Percentiles rank a stretch among this genome's conserved stretches.
Evolutionary conservation across 1,139 yeast species (phyloP).

Genomic region (Suhomyces bribrorum): DNA sequence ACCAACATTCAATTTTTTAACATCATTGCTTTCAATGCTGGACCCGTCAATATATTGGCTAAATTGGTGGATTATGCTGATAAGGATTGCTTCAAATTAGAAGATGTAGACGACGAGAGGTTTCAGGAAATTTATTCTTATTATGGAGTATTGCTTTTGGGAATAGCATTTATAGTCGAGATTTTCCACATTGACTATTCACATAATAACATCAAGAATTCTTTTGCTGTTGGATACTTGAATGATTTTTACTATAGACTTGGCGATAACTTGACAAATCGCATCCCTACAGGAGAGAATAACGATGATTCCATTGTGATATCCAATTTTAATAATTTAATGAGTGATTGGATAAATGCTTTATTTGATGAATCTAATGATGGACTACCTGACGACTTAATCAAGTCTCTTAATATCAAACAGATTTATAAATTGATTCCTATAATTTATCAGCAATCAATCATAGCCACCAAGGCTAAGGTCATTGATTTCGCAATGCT

Average conservation of each 20-base stretch:
- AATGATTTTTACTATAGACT: constrained; percentile 37
- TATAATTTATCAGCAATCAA: constrained; percentile 69
- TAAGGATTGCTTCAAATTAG: constrained; percentile 33
- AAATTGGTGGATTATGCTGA: constrained; percentile 39
- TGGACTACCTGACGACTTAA: constrained; percentile 82
- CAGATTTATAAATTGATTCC: constrained; percentile 74
- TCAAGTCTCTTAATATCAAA: constrained; percentile 64
- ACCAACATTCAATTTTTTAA: constrained; percentile 44
- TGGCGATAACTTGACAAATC: constrained; percentile 32
- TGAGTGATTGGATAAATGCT: constrained; percentile 79
- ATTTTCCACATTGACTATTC: constrained; percentile 46
- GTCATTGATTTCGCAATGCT: constrained; percentile 42
- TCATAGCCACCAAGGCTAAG: constrained; percentile 59
- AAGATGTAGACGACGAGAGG: constrained; percentile 55
- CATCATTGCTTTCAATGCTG: constrained; percentile 35
- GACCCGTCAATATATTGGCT: constrained; percentile 25
- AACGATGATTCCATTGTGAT: constrained; percentile 34
- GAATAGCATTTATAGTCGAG: constrained; percentile 47
- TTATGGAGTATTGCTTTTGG: constrained; percentile 59
- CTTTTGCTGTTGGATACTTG: constrained; percentile 38
- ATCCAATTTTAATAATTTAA: constrained; percentile 45
- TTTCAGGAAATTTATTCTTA: constrained; percentile 71
- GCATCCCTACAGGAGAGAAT: constrained; percentile 12
- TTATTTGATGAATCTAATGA: constrained; percentile 72
- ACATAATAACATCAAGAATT: constrained; percentile 25